These are phyloP conservation scores for Diaporthe aspalathi DNA, from an alignment of 2,329 filamentous ascomycete species.

Conservation along the genomic window DNA sequence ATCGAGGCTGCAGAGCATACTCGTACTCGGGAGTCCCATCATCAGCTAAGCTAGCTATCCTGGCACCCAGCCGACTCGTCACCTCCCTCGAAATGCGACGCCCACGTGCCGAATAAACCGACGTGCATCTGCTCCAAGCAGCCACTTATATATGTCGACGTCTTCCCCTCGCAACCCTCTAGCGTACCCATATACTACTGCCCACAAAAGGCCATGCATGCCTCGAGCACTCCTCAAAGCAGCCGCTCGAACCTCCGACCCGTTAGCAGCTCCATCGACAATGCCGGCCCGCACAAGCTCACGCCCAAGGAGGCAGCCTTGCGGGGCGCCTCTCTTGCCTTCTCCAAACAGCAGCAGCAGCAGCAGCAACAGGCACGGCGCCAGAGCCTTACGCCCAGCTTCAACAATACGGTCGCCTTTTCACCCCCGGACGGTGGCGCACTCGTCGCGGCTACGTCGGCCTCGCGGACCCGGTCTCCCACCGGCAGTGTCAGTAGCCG, in stretches of 20 bases:
- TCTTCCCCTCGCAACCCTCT: not conserved
- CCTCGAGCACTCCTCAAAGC: slow-evolving; percentile 17
- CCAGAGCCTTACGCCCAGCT: slow-evolving; percentile 33
- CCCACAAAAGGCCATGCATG: slow-evolving; percentile 34
- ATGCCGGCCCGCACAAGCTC: slow-evolving; percentile 24
- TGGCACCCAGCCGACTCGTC: not conserved
- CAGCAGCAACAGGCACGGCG: slow-evolving; percentile 23
- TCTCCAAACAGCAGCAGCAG: slow-evolving; percentile 53
- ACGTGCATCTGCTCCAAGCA: slow-evolving; percentile 14
- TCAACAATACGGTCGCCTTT: slow-evolving; percentile 37
- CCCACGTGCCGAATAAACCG: not conserved
- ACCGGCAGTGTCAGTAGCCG: slow-evolving; percentile 33
- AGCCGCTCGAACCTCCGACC: slow-evolving; percentile 16
- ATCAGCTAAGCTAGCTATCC: not conserved
- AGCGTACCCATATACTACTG: not conserved
- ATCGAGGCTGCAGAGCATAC: not conserved
- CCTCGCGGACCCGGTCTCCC: slow-evolving; percentile 48
- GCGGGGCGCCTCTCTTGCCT: slow-evolving; percentile 67
- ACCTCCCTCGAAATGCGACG: slow-evolving; percentile 3
- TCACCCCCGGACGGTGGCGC: slow-evolving; percentile 51
- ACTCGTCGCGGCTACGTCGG: slow-evolving; percentile 58
- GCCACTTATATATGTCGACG: slow-evolving; percentile 13
- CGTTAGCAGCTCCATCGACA: slow-evolving; percentile 11
- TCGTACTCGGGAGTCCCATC: not conserved
- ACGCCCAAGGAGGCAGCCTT: slow-evolving; percentile 54